Conservation (phyloP, 23 red algal species). For the Chondrus crispus region DNA sequence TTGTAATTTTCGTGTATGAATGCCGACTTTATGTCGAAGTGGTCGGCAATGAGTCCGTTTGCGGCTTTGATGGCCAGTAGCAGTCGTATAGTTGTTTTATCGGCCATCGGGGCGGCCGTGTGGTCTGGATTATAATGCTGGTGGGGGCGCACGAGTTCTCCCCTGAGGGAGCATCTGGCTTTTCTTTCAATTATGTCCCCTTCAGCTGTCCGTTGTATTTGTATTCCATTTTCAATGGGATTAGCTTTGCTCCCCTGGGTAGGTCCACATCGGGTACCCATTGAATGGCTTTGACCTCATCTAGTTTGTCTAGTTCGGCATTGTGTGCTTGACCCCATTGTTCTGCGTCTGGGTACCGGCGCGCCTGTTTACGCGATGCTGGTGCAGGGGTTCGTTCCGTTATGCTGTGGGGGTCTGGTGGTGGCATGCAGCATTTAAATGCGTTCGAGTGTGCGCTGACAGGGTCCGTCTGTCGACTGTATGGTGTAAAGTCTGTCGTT, state of each 20-base stretch:
- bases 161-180: not conserved
- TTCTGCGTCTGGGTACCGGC: not conserved
- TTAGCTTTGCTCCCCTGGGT: too few species aligned
- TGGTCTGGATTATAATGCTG: not conserved
- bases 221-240: not conserved
- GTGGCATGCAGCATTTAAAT: too few species aligned
- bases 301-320: conserved; percentile 4
- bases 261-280: too few species aligned
- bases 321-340: not conserved
- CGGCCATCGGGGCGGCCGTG: not conserved
- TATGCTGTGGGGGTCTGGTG: too few species aligned
- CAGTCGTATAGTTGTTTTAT: not conserved
- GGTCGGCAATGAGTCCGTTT: not conserved
- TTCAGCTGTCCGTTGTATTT: not conserved
- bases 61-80: not conserved
- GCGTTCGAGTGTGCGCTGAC: too few species aligned
- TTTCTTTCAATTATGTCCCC: too few species aligned
- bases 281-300: not conserved
- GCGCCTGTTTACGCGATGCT: not conserved
- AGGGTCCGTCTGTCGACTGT: too few species aligned
- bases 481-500: too few species aligned
- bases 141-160: not conserved
- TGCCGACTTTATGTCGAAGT: not conserved
- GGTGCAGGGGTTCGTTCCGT: not conserved
- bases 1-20: not conserved